Evolutionary conservation across 345 rosid species (phyloP).

Genomic region (Rhizophora mangle): DNA sequence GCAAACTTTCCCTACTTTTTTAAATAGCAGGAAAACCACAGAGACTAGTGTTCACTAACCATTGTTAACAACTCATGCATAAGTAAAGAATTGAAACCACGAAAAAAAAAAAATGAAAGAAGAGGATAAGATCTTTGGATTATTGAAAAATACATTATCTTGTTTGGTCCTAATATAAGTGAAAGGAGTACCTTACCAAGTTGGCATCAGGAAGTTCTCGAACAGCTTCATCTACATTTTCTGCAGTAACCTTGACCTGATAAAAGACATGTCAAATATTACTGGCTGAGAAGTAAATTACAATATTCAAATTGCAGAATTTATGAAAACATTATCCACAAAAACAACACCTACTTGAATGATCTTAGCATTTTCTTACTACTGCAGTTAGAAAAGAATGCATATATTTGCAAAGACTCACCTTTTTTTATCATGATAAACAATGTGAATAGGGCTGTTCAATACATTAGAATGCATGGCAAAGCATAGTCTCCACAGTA

Average conservation of each 20-base stretch:
- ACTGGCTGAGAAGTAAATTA: background rate
- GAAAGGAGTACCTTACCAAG: constrained; percentile 76
- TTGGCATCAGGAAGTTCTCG: constrained; percentile 99
- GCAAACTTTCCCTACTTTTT: too few species aligned
- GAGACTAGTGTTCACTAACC: too few species aligned
- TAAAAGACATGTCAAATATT: constrained; percentile 9
- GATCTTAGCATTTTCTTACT: background rate
- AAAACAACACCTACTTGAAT: too few species aligned
- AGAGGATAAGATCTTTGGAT: background rate
- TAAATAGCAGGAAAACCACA: too few species aligned
- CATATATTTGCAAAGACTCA: background rate
- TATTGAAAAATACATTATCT: background rate
- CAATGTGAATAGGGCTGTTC: background rate
- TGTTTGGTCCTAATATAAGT: constrained; percentile 21
- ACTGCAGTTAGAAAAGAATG: background rate
- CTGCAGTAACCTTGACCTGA: constrained; percentile 97
- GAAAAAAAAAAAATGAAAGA: background rate
- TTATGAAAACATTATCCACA: too few species aligned
- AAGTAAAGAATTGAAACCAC: too few species aligned
- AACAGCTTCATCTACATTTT: constrained; percentile 94
- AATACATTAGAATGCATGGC: too few species aligned
- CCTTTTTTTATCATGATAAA: background rate
- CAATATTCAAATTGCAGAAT: background rate
- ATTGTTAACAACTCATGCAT: too few species aligned
- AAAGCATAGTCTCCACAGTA: background rate